These are phyloP conservation scores for Phytophthora idaei DNA, from an alignment of 352 stramenopile species.

Conservation along the genomic window DNA sequence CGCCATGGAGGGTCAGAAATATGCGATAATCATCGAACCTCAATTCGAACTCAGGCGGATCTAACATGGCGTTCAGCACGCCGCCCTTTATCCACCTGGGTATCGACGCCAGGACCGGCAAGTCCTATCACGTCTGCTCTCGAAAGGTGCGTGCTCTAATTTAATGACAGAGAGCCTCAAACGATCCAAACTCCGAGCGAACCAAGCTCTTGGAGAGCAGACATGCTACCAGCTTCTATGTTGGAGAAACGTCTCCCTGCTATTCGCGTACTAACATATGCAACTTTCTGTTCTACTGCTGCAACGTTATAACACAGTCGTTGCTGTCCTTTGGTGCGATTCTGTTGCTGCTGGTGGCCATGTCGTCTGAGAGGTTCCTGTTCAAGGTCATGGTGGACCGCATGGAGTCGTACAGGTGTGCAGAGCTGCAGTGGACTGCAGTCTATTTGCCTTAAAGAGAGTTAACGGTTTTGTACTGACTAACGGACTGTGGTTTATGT, in stretches of 20 bases:
- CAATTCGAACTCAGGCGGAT: slow-evolving; percentile 1
- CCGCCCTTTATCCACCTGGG: slow-evolving; percentile 81
- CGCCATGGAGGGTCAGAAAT: background rate
- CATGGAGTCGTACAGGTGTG: slow-evolving; percentile 89
- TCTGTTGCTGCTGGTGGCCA: slow-evolving; percentile 71
- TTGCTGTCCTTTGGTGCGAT: slow-evolving; percentile 79
- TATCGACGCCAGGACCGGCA: slow-evolving; percentile 84
- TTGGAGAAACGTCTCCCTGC: background rate
- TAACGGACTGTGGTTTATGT: slow-evolving; percentile 3
- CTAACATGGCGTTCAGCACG: slow-evolving; percentile 67
- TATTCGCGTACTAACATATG: slow-evolving; percentile 5
- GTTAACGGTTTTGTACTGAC: background rate
- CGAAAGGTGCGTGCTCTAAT: slow-evolving; percentile 57
- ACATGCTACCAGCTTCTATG: background rate
- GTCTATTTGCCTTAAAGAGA: background rate
- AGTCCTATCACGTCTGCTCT: slow-evolving; percentile 86
- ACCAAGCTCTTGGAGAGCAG: slow-evolving; percentile 7
- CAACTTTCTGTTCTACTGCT: background rate
- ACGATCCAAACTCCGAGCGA: background rate
- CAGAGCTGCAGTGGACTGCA: background rate
- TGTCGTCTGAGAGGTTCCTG: slow-evolving; percentile 84
- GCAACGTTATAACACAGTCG: slow-evolving; percentile 45
- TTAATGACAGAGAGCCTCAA: background rate
- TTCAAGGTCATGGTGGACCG: slow-evolving; percentile 91
- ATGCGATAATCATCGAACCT: background rate